These are phyloP conservation scores for Stylosanthes scabra DNA, from an alignment of 331 rosid species.

Conservation along the genomic window DNA sequence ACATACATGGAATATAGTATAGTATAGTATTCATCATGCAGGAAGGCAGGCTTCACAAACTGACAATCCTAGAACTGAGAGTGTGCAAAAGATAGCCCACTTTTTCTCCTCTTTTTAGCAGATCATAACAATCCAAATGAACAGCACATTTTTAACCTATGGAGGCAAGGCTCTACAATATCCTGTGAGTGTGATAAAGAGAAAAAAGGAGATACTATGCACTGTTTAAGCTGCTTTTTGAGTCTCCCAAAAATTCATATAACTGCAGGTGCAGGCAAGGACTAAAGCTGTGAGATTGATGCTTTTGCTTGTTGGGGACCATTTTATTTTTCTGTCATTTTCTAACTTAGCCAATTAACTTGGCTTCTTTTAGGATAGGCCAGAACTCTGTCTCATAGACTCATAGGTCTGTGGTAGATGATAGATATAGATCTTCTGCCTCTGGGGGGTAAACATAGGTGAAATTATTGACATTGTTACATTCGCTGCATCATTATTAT, in stretches of 20 bases:
- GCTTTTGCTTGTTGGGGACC: constrained; percentile 74
- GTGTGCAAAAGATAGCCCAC: constrained; percentile 81
- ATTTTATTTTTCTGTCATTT: constrained; percentile 61
- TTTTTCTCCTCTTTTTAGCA: constrained; percentile 60
- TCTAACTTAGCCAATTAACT: constrained; percentile 63
- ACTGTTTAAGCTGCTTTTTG: constrained; percentile 63
- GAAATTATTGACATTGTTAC: constrained; percentile 23
- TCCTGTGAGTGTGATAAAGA: constrained; percentile 57
- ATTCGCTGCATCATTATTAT: too few relatives aligned
- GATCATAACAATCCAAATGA: constrained; percentile 52
- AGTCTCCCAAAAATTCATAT: constrained; percentile 69
- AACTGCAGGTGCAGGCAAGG: constrained; percentile 46
- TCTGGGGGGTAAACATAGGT: not conserved
- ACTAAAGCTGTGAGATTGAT: constrained; percentile 63
- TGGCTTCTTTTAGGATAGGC: constrained; percentile 59
- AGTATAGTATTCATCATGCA: constrained; percentile 35
- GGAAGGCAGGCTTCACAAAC: constrained; percentile 63
- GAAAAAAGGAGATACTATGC: constrained; percentile 34
- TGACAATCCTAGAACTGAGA: constrained; percentile 83
- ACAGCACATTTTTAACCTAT: constrained; percentile 56
- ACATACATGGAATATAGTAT: not conserved
- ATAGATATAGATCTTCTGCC: constrained; percentile 52
- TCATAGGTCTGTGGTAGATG: constrained; percentile 56
- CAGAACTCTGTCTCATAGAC: constrained; percentile 61
- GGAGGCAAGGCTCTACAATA: constrained; percentile 39